These are phyloP conservation scores for Thielaviopsis punctulata DNA, from an alignment of 2,329 filamentous ascomycete genomes.

Conservation along the genomic window DNA sequence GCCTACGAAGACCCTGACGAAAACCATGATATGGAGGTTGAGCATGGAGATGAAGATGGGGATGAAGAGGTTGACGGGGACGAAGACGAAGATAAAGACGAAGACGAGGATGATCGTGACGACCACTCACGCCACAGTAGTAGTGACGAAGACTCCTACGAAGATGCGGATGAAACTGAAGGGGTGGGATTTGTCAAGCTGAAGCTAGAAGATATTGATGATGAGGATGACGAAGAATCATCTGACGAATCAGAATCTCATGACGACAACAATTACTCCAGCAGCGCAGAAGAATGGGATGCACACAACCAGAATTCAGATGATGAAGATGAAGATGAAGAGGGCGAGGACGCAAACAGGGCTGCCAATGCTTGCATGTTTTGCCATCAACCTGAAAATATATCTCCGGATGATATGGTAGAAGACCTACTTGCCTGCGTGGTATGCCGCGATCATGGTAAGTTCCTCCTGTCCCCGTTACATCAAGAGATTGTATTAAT, in stretches of 20 bases:
- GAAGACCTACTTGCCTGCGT: constrained; percentile 63
- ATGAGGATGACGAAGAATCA: constrained; percentile 26
- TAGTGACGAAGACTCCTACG: constrained; percentile 17
- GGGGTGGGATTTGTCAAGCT: constrained; percentile 5
- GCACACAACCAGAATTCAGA: constrained; percentile 37
- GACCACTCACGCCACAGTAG: constrained; percentile 5
- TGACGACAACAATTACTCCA: constrained; percentile 32
- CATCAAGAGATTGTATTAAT: constrained; percentile 6
- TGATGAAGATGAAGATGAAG: constrained; percentile 36
- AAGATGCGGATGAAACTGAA: constrained; percentile 5
- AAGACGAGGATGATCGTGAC: constrained; percentile 13
- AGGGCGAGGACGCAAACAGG: constrained; percentile 38
- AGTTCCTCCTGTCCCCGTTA: constrained; percentile 18
- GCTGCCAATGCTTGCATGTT: constrained; percentile 42
- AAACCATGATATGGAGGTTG: constrained; percentile 15
- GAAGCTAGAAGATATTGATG: constrained; percentile 15
- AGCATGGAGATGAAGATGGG: constrained; percentile 15
- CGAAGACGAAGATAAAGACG: constrained; percentile 17
- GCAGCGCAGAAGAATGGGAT: constrained; percentile 40
- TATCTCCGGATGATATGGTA: constrained; percentile 66
- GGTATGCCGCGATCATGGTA: constrained; percentile 69
- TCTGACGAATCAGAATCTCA: constrained; percentile 16
- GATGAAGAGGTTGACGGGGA: constrained; percentile 21
- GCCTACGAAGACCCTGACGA: constrained; percentile 18
- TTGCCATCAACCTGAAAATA: constrained; percentile 66